Percentiles rank a stretch among this genome's conserved stretches.
phyloP scores from a whole-genome alignment of 2,329 filamentous ascomycete species.

The Exophiala viscosa region DNA sequence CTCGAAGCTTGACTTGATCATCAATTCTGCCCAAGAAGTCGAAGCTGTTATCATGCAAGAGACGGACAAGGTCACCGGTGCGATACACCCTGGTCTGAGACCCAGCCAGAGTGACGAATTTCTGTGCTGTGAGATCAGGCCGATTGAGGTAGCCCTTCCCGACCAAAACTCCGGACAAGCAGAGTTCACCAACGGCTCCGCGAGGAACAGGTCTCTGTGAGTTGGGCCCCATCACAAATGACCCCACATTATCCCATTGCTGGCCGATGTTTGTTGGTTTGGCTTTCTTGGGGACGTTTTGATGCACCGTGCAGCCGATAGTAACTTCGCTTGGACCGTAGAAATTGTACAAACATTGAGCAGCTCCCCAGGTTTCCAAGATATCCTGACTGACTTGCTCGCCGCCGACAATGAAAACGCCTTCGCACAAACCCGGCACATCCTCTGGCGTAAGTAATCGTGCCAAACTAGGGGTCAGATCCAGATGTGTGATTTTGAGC shows the following conservation, averaged over 20 bases:
- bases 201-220: conserved; percentile 69
- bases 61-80: conserved; percentile 81
- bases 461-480: conserved; percentile 84
- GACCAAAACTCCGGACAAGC: conserved; percentile 79
- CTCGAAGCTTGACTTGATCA: conserved; percentile 87
- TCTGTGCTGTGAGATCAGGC: conserved; percentile 69
- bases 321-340: conserved; percentile 91
- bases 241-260: conserved; percentile 83
- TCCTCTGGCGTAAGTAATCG: conserved; percentile 73
- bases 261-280: conserved; percentile 83
- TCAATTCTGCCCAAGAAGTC: conserved; percentile 85
- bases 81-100: conserved; percentile 69
- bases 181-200: conserved; percentile 82
- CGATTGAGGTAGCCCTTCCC: conserved; percentile 86
- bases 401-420: conserved; percentile 90
- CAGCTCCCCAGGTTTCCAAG: conserved; percentile 75
- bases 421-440: conserved; percentile 71
- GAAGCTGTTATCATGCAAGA: conserved; percentile 76
- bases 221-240: conserved; percentile 68
- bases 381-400: conserved; percentile 88
- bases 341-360: conserved; percentile 82
- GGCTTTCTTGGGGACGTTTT: conserved; percentile 71
- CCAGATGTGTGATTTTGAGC: conserved; percentile 80
- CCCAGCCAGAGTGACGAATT: conserved; percentile 63
- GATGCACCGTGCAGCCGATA: conserved; percentile 86